Evolutionary conservation across 768 basidiomycete genomes (phyloP).

Genomic region (Tricholoma furcatifolium): DNA sequence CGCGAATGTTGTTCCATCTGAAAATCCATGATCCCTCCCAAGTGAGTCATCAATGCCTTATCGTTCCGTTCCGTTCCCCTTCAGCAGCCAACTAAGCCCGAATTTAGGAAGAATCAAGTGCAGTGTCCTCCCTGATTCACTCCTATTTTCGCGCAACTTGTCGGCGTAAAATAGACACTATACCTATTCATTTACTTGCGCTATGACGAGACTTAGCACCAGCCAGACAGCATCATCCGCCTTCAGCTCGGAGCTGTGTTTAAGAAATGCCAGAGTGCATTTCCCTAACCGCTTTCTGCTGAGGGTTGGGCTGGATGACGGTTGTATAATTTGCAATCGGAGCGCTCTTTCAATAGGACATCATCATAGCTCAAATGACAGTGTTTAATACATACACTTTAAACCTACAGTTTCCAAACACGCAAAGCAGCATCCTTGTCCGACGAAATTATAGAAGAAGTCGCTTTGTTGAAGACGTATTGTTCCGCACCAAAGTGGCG

Average conservation of each 20-base stretch:
- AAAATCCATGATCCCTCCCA: too few species aligned
- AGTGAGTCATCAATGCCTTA: too few species aligned
- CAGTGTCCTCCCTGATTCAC: background rate
- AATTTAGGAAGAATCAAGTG: too few species aligned
- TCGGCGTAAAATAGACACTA: too few species aligned
- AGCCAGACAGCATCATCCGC: constrained; percentile 4
- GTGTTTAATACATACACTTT: too few species aligned
- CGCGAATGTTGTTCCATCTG: too few species aligned
- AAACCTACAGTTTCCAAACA: constrained; percentile 2
- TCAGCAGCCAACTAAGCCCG: too few species aligned
- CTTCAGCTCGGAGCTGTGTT: constrained; percentile 2
- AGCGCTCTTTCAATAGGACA: too few species aligned
- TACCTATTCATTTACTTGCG: background rate
- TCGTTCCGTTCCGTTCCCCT: too few species aligned
- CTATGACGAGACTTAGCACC: constrained; percentile 6
- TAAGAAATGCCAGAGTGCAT: constrained; percentile 3
- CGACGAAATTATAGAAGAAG: background rate
- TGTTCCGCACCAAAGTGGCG: background rate
- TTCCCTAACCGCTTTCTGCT: constrained; percentile 8
- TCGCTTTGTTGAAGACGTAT: background rate
- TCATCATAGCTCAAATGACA: too few species aligned
- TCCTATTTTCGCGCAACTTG: too few species aligned
- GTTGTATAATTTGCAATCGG: constrained; percentile 13
- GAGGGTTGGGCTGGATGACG: constrained; percentile 11
- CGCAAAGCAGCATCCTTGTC: background rate